Conservation (phyloP, 2,329 filamentous ascomycete species). For the Trichoderma koningiopsis region DNA sequence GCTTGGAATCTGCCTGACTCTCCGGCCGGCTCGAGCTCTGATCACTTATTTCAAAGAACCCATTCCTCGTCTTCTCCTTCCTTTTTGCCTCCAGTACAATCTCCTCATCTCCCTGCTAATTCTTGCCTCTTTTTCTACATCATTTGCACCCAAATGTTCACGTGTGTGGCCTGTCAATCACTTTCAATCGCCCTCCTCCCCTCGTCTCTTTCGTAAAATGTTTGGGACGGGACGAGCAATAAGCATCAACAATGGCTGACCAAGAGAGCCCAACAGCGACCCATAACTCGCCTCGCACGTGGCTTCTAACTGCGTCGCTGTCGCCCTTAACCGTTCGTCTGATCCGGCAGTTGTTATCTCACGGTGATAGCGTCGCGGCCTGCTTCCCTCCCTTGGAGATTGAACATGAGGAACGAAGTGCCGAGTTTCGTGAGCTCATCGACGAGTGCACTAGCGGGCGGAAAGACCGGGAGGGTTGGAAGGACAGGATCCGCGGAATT, state of each 20-base stretch:
- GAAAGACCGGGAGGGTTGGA: slow-evolving; percentile 75
- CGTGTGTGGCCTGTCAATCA: slow-evolving; percentile 7
- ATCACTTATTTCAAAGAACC: slow-evolving; percentile 10
- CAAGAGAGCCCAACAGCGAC: slow-evolving; percentile 51
- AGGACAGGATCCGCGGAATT: slow-evolving; percentile 70
- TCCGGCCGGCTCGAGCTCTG: slow-evolving; percentile 9
- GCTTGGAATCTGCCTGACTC: slow-evolving; percentile 7
- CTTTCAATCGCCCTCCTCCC: background rate
- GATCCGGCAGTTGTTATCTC: slow-evolving; percentile 77
- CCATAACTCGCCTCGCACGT: slow-evolving; percentile 78
- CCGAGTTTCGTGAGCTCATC: slow-evolving; percentile 79
- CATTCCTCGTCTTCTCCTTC: background rate
- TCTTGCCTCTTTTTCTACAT: slow-evolving; percentile 17
- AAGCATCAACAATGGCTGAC: slow-evolving; percentile 36
- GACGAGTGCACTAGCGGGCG: slow-evolving; percentile 65
- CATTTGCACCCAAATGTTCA: slow-evolving; percentile 28
- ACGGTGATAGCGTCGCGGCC: slow-evolving; percentile 88
- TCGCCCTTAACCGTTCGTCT: slow-evolving; percentile 84
- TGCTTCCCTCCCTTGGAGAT: slow-evolving; percentile 79
- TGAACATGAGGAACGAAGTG: slow-evolving; percentile 72
- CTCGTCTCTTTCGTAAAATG: slow-evolving; percentile 22
- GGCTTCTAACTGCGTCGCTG: slow-evolving; percentile 86
- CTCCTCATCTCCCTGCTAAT: slow-evolving; percentile 17
- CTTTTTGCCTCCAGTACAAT: background rate
- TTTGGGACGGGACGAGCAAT: slow-evolving; percentile 18